A percentile compares a stretch with the other conserved stretches of the same genome.
phyloP scores from a whole-genome alignment of 1,284 basidiomycete genomes.

The Irpex sp. region DNA sequence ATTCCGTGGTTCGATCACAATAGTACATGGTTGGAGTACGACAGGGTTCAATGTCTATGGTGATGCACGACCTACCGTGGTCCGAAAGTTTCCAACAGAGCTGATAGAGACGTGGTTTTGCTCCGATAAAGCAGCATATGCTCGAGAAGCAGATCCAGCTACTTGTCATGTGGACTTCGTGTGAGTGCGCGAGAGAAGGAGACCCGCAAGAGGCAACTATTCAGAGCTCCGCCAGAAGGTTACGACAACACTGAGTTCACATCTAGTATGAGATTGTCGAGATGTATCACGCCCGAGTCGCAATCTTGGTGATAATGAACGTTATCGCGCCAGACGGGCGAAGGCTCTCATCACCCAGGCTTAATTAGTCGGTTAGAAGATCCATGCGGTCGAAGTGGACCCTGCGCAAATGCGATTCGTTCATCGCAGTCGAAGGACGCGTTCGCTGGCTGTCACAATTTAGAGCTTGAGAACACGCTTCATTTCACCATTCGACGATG shows the following conservation, averaged over 20 bases:
- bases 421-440: background rate
- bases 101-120: background rate
- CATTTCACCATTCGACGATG: background rate
- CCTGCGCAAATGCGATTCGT: background rate
- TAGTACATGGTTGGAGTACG: background rate
- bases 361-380: background rate
- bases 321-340: background rate
- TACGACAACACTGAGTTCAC: background rate
- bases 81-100: background rate
- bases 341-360: background rate
- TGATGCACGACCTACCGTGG: background rate
- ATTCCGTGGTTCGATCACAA: background rate
- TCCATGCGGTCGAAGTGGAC: background rate
- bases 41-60: background rate
- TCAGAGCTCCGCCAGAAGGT: background rate
- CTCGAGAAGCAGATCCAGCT: constrained; percentile 10
- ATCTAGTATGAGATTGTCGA: background rate
- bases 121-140: constrained; percentile 14
- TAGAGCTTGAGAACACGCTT: background rate
- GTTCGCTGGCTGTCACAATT: background rate
- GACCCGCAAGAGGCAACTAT: background rate
- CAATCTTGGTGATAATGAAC: background rate
- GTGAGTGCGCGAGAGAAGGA: constrained; percentile 1
- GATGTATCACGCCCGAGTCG: background rate
- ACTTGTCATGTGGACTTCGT: constrained; percentile 9